These are phyloP conservation scores for Purpureocillium lavendulum DNA, from an alignment of 2,329 filamentous ascomycete species.

Conservation along the genomic window DNA sequence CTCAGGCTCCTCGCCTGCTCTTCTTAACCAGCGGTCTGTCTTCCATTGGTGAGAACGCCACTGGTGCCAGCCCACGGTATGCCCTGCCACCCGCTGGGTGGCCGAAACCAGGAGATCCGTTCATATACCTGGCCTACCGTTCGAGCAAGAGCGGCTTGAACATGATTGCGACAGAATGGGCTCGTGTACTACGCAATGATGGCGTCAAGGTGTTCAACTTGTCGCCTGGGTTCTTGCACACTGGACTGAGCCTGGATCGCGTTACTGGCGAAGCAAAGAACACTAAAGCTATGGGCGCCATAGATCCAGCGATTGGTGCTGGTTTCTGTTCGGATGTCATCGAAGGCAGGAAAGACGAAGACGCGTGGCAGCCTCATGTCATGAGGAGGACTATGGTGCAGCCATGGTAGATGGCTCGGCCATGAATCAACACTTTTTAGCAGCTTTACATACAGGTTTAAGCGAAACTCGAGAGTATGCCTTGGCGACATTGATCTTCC, in stretches of 20 bases:
- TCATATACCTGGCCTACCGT: constrained; percentile 1
- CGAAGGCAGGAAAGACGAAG: background rate
- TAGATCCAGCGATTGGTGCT: background rate
- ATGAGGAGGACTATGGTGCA: background rate
- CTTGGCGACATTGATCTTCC: too few relatives aligned
- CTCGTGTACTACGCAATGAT: constrained; percentile 2
- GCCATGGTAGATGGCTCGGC: background rate
- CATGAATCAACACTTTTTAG: too few relatives aligned
- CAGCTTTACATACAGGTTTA: too few relatives aligned
- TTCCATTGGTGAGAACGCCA: background rate
- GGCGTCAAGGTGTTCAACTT: constrained; percentile 6
- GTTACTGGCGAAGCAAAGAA: background rate
- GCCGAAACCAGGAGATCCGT: background rate
- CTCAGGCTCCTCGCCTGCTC: background rate
- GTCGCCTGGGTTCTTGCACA: constrained; percentile 5
- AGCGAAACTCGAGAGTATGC: too few relatives aligned
- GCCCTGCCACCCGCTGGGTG: background rate
- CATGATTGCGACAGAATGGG: constrained; percentile 7
- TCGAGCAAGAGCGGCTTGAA: constrained; percentile 5
- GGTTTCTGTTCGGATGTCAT: background rate
- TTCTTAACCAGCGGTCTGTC: background rate
- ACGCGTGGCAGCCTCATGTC: background rate
- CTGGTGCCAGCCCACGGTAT: background rate
- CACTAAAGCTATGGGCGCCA: background rate
- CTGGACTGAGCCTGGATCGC: constrained; percentile 1